Evolutionary conservation across 1,284 basidiomycete genomes (phyloP).

Genomic region (Flammula alnicola): DNA sequence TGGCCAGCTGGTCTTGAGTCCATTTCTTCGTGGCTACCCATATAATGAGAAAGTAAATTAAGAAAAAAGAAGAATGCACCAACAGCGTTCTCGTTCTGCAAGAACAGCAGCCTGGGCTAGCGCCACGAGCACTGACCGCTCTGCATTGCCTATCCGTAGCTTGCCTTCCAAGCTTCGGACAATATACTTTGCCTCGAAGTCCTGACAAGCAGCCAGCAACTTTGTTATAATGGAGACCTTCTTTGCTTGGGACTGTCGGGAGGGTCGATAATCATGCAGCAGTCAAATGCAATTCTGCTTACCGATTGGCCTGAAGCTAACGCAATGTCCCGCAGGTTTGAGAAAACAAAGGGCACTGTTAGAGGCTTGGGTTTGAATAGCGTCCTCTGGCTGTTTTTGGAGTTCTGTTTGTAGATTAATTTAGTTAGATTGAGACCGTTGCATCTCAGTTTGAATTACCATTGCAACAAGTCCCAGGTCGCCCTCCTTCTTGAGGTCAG

Average conservation of each 20-base stretch:
- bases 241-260: conserved; percentile 83
- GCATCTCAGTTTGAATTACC: conserved; percentile 46
- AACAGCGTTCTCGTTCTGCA: conserved; percentile 74
- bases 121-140: conserved; percentile 89
- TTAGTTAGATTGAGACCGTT: not conserved
- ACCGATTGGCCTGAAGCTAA: conserved; percentile 84
- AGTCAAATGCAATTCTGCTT: conserved; percentile 9
- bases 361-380: conserved; percentile 94
- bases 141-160: conserved; percentile 95
- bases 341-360: conserved; percentile 89
- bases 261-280: conserved; percentile 2
- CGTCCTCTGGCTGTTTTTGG: conserved; percentile 92
- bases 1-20: conserved; percentile 75
- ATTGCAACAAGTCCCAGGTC: conserved; percentile 96
- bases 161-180: conserved; percentile 97
- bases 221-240: conserved; percentile 97
- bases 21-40: conserved; percentile 70
- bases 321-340: conserved; percentile 86
- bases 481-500: conserved; percentile 92
- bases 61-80: conserved; percentile 19
- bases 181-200: conserved; percentile 92
- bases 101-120: conserved; percentile 86
- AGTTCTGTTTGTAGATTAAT: conserved; percentile 62
- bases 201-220: conserved; percentile 90
- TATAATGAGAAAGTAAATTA: not conserved